Evolutionary conservation across 345 rosid genomes (phyloP), one percentile per base, ranked within the genome.

Genomic region (Hibiscus mutabilis): DNA sequence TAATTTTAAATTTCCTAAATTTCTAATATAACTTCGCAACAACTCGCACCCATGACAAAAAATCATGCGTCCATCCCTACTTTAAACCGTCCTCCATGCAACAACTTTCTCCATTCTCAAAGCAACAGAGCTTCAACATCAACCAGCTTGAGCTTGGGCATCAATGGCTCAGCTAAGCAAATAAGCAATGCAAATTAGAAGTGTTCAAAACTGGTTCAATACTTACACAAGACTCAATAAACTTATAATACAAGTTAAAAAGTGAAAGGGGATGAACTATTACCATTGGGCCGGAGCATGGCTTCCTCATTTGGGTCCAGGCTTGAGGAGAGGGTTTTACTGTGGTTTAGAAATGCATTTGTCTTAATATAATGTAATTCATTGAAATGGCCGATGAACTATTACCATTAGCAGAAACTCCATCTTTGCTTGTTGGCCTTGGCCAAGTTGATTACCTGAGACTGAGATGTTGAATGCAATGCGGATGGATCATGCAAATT

Each of bases 271-370:
- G n/a, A n/a, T n/a, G n/a, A n/a, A n/a, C n/a, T n/a, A n/a, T n/a
- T n/a, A n/a, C n/a, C n/a, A n/a, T n/a, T 86, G 14, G 58, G 87
- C 59, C 85, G 78, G 60, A 92, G 87, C 77, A 81, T 83, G 82
- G 73, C 88, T 66, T 80, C 97, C 25, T 89, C 96, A 10, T 94
- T 86, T 53, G 97, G 93, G 16, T 84, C 97, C 63, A 84, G 96
- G 84, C 89, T 95, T 67, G 97, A 91, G 80, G 97, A 86, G 65
- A 83, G 68, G 44, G 82, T 95, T 25, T 25, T 25, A 25, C 27
- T 25, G 2, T 2, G 27, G 27, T 25, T 25, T 25, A 25, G 27
- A 25, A 25, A 25, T 25, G 27, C 27, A 25, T 25, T 25, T 25
- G 27, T 25, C 27, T 25, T 25, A 25, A 25, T 25, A 25, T 25